phyloP scores from a whole-genome alignment of 2,329 filamentous ascomycete species.

The Cladosporium sp. region DNA sequence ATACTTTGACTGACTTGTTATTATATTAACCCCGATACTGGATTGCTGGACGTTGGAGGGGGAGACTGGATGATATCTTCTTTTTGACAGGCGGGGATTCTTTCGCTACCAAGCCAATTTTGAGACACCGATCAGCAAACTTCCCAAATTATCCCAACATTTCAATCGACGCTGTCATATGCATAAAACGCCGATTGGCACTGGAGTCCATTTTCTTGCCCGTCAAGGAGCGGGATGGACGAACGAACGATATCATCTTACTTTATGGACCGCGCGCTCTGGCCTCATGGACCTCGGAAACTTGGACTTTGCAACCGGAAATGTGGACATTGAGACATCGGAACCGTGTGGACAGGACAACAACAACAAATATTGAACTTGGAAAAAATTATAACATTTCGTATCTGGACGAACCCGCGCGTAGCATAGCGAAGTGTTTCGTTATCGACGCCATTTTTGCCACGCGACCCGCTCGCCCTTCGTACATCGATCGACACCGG shows the following conservation, averaged over 20 bases:
- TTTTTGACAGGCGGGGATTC: no score
- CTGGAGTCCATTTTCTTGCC: neutral
- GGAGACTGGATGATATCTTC: no score
- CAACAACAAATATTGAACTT: neutral
- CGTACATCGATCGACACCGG: conserved; percentile 2
- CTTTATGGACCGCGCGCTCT: neutral
- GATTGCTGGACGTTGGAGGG: no score
- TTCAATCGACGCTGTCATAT: neutral
- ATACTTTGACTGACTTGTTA: no score
- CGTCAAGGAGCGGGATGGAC: neutral
- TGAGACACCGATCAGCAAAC: no score
- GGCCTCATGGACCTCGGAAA: neutral
- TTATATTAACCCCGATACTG: no score
- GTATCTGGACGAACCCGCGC: neutral
- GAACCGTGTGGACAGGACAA: neutral
- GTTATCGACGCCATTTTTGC: conserved; percentile 6
- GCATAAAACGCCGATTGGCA: neutral
- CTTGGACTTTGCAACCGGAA: neutral
- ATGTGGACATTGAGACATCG: neutral
- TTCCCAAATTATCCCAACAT: no score
- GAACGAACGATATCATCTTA: neutral
- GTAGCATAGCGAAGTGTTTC: conserved; percentile 1
- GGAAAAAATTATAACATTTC: conserved; percentile 12
- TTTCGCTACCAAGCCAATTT: no score
- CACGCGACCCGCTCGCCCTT: neutral